Evolutionary conservation across 2,329 filamentous ascomycete genomes (phyloP).

Genomic region (Myotisia sp.): DNA sequence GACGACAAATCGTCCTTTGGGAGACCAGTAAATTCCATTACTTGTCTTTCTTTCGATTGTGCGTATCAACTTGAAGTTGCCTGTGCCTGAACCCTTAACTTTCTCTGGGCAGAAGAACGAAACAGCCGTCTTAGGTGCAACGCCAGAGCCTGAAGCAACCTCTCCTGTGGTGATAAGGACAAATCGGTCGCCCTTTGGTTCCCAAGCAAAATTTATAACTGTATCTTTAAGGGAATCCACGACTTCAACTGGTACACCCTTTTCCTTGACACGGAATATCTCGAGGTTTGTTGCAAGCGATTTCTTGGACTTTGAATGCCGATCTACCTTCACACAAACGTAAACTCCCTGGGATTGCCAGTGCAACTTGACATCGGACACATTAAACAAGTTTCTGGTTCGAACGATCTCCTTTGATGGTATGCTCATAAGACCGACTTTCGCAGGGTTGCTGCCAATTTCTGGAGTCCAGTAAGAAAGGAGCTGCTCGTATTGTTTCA

Average conservation of each 20-base stretch:
- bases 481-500: constrained; percentile 89
- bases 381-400: constrained; percentile 93
- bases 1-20: constrained; percentile 85
- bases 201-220: constrained; percentile 99
- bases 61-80: constrained; percentile 92
- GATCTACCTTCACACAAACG: constrained; percentile 95
- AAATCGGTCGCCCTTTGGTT: constrained; percentile 93
- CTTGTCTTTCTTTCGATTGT: constrained; percentile 98
- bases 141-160: constrained; percentile 52
- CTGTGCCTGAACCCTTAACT: constrained; percentile 61
- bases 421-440: constrained; percentile 91
- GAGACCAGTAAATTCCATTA: constrained; percentile 99
- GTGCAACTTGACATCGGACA: constrained; percentile 92
- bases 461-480: constrained; percentile 99
- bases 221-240: constrained; percentile 97
- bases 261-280: constrained; percentile 94
- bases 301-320: constrained; percentile 98
- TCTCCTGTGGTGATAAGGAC: constrained; percentile 93
- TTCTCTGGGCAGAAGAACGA: constrained; percentile 97
- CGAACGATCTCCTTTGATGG: constrained; percentile 89
- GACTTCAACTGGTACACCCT: constrained; percentile 95
- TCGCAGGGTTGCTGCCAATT: constrained; percentile 92
- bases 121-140: constrained; percentile 84
- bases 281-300: constrained; percentile 92
- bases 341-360: constrained; percentile 94